A percentile compares a stretch with the other conserved stretches of the same genome.
Evolutionary conservation across 345 rosid genomes (phyloP).

Genomic region (Lumnitzera littorea): DNA sequence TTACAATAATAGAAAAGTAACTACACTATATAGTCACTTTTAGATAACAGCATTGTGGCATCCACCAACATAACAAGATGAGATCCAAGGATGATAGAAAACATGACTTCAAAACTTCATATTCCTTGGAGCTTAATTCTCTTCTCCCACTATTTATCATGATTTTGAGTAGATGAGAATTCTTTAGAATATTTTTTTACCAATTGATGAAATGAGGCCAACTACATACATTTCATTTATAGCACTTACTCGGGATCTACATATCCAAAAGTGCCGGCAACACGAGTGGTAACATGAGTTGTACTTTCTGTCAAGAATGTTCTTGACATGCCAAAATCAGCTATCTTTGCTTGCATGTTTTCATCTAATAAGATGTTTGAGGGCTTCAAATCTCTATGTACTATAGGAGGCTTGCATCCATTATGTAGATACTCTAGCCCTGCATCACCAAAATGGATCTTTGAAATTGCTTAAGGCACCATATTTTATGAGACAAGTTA

Average conservation of each 20-base stretch:
- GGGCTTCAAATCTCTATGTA: constrained; percentile 22
- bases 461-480: not conserved
- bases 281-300: constrained; percentile 23
- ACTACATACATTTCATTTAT: not conserved
- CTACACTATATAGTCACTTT: too few relatives aligned
- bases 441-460: not conserved
- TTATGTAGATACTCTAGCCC: constrained; percentile 17
- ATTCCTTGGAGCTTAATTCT: too few relatives aligned
- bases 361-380: constrained; percentile 21
- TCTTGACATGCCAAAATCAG: constrained; percentile 20
- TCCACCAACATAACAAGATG: too few relatives aligned
- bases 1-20: too few relatives aligned
- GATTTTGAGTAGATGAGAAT: not conserved
- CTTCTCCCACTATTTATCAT: too few relatives aligned
- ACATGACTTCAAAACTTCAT: too few relatives aligned
- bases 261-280: constrained; percentile 21
- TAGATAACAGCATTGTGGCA: too few relatives aligned
- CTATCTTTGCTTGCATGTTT: constrained; percentile 18
- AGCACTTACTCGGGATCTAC: not conserved
- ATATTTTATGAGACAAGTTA: not conserved
- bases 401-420: constrained; percentile 24
- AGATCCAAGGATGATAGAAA: too few relatives aligned
- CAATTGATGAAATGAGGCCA: not conserved
- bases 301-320: constrained; percentile 8
- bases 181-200: not conserved